phyloP scores from a whole-genome alignment of 225 moss, liverwort and hornwort genomes.

The Bryoerythrophyllum caledonicum region DNA sequence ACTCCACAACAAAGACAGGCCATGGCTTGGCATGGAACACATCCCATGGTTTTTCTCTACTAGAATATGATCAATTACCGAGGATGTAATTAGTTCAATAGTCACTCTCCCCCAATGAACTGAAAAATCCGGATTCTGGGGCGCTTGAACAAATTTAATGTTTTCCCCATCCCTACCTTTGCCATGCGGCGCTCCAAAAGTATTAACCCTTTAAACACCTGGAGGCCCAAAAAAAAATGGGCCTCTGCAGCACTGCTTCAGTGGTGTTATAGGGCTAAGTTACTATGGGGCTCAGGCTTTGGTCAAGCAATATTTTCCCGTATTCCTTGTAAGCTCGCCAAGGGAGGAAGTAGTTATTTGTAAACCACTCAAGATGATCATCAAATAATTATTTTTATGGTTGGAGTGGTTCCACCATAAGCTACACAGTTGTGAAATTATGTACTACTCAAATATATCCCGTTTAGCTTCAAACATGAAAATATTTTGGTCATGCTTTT shows the following conservation, averaged over 20 bases:
- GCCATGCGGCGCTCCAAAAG: not conserved
- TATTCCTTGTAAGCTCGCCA: slow-evolving; percentile 12
- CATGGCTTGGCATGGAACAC: slow-evolving; percentile 21
- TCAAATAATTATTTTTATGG: not conserved
- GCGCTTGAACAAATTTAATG: not conserved
- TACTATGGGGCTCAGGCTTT: not conserved
- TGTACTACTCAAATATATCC: not conserved
- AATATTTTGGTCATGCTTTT: too few species aligned
- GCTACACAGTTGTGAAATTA: not conserved
- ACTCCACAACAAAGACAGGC: slow-evolving; percentile 2
- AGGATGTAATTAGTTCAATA: not conserved
- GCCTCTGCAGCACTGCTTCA: too few species aligned
- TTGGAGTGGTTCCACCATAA: not conserved
- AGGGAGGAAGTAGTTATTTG: not conserved
- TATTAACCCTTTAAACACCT: too few species aligned
- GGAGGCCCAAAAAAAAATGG: too few species aligned
- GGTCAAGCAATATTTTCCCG: not conserved
- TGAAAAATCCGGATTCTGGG: not conserved
- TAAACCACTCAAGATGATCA: slow-evolving; percentile 7
- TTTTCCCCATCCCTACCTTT: not conserved
- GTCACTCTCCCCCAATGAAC: not conserved
- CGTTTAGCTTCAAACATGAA: too few species aligned
- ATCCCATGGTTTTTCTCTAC: slow-evolving; percentile 10
- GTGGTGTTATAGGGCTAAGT: not conserved
- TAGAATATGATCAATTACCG: not conserved